These are phyloP conservation scores for Fusarium ramigenum DNA, from an alignment of 2,329 filamentous ascomycete species.

Conservation along the genomic window DNA sequence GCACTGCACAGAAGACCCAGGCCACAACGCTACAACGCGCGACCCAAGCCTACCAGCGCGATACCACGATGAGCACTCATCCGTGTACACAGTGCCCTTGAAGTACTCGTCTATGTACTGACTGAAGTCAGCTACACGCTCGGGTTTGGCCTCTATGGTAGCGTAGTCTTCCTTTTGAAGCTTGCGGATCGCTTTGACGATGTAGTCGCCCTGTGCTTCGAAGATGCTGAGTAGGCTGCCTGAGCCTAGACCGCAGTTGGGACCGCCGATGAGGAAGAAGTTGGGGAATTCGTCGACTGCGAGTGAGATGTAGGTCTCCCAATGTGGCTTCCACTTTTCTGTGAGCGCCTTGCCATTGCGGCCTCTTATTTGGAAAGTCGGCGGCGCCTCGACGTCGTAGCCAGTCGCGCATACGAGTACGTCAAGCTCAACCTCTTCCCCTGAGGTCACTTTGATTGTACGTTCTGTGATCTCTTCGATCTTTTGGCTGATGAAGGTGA, in stretches of 20 bases:
- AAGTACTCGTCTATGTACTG: background rate
- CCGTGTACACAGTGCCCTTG: background rate
- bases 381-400: background rate
- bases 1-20: background rate
- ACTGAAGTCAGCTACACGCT: background rate
- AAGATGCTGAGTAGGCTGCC: background rate
- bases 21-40: background rate
- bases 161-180: background rate
- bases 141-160: background rate
- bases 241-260: background rate
- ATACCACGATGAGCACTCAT: background rate
- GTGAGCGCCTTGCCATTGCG: background rate
- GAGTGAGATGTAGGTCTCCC: background rate
- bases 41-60: background rate
- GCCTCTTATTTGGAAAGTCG: fast-evolving
- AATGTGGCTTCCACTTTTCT: background rate
- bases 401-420: background rate
- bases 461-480: background rate
- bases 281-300: background rate
- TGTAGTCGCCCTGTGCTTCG: background rate
- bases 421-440: background rate
- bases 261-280: background rate
- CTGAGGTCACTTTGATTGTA: background rate
- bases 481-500: background rate
- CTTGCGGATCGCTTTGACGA: background rate